Percentiles rank a stretch among this genome's conserved stretches.
phyloP scores from a whole-genome alignment of 2,329 filamentous ascomycete genomes.

The Raffaelea deltoideospora region DNA sequence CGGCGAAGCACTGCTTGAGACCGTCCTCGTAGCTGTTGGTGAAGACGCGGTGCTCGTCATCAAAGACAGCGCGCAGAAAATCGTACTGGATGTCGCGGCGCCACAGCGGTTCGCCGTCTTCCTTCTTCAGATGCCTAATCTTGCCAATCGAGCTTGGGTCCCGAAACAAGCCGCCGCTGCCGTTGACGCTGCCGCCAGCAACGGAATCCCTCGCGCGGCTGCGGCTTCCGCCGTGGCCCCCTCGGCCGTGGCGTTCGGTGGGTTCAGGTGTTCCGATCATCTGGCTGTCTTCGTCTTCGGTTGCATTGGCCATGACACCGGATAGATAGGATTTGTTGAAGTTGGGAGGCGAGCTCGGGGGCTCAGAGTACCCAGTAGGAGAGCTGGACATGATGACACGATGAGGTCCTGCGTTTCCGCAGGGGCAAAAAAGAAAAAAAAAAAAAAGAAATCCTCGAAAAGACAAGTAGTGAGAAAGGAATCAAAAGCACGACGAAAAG shows the following conservation, averaged over 20 bases:
- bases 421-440: background rate
- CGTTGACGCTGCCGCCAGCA: constrained; percentile 12
- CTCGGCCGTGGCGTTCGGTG: constrained; percentile 9
- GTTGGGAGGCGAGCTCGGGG: constrained; percentile 28
- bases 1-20: constrained; percentile 68
- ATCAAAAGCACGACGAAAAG: too few species aligned
- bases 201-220: constrained; percentile 17
- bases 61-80: constrained; percentile 67
- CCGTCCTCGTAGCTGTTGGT: constrained; percentile 71
- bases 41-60: constrained; percentile 61
- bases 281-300: constrained; percentile 29
- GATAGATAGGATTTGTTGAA: constrained; percentile 32
- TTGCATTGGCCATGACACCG: constrained; percentile 28
- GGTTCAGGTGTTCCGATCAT: constrained; percentile 18
- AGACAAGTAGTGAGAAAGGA: background rate
- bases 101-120: constrained; percentile 78
- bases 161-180: constrained; percentile 20
- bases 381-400: constrained; percentile 20
- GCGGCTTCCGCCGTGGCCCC: constrained; percentile 4
- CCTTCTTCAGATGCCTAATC: constrained; percentile 75
- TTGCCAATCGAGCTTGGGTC: constrained; percentile 40
- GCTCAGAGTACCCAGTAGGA: constrained; percentile 26
- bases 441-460: background rate
- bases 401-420: too few species aligned
- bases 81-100: constrained; percentile 79